Conservation (phyloP, 2,329 filamentous ascomycete species). For the Penicillium expansum region DNA sequence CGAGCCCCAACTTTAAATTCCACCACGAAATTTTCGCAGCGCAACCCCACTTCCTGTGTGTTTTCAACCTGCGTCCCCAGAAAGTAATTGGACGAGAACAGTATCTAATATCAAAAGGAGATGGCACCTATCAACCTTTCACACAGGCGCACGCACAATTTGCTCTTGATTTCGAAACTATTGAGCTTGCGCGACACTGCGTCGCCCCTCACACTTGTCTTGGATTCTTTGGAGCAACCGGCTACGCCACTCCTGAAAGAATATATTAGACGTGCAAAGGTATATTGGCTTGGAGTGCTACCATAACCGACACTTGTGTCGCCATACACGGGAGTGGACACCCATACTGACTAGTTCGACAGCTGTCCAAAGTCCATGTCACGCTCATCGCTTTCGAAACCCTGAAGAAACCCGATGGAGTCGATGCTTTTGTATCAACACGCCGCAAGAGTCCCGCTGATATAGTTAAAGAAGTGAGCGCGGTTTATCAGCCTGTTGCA, state of each 20-base stretch:
- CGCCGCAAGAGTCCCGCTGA: conserved; percentile 56
- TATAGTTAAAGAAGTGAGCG: conserved; percentile 60
- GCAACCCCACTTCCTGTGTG: conserved; percentile 20
- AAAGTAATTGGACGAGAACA: not conserved
- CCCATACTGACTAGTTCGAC: conserved; percentile 10
- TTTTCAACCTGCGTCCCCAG: conserved; percentile 10
- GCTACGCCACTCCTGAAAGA: conserved; percentile 68
- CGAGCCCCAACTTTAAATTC: conserved; percentile 32
- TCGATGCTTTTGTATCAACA: conserved; percentile 66
- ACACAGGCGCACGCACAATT: conserved; percentile 78
- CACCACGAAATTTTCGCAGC: conserved; percentile 30
- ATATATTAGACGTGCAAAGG: conserved; percentile 72
- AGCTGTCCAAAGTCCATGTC: conserved; percentile 62
- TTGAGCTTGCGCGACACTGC: conserved; percentile 73
- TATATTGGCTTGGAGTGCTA: conserved; percentile 32
- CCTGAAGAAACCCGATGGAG: conserved; percentile 60
- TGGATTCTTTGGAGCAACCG: conserved; percentile 82
- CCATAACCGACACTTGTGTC: not conserved
- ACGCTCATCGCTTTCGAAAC: conserved; percentile 78
- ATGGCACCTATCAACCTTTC: conserved; percentile 42
- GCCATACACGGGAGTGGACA: too few relatives aligned
- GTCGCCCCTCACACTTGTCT: conserved; percentile 80
- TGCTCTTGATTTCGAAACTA: conserved; percentile 78
- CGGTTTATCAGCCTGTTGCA: conserved; percentile 30
- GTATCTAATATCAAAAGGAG: not conserved